Percentiles rank a stretch among this genome's conserved stretches.
phyloP scores from a whole-genome alignment of 73 alveolate genomes.

The Tetrahymena borealis region DNA sequence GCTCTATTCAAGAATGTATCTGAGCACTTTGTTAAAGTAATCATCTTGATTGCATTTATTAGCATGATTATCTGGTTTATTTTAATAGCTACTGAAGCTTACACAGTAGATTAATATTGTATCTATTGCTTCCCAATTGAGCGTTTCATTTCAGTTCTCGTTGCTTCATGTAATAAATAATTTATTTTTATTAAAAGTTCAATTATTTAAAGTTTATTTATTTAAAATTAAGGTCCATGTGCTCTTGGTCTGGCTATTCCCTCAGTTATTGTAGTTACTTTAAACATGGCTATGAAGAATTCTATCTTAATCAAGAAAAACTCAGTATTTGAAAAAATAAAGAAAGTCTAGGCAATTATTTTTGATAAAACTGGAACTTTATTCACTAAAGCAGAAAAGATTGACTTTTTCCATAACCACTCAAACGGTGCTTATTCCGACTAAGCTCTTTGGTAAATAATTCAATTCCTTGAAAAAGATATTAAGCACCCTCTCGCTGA shows the following conservation, averaged over 20 bases:
- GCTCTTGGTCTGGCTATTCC: conserved; percentile 99
- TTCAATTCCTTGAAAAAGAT: conserved; percentile 31
- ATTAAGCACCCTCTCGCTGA: conserved; percentile 34
- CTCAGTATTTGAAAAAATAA: conserved; percentile 60
- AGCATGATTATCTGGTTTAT: conserved; percentile 67
- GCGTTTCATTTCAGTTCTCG: conserved; percentile 26
- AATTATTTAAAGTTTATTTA: conserved; percentile 62
- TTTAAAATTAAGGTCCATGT: conserved; percentile 71
- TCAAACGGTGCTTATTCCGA: background rate
- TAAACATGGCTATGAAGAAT: conserved; percentile 78
- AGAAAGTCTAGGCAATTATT: conserved; percentile 63
- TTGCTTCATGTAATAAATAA: conserved; percentile 19
- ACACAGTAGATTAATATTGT: conserved; percentile 45
- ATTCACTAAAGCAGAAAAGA: conserved; percentile 30
- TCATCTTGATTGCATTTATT: conserved; percentile 48
- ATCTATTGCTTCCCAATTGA: conserved; percentile 46
- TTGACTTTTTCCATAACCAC: conserved; percentile 9
- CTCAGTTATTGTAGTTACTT: conserved; percentile 94
- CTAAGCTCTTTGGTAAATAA: conserved; percentile 29
- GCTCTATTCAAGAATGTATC: conserved; percentile 18
- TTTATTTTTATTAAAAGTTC: conserved; percentile 50
- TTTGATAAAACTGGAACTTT: conserved; percentile 96
- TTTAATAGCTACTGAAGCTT: conserved; percentile 60
- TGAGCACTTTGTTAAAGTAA: conserved; percentile 19
- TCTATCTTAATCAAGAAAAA: conserved; percentile 85